Base-by-base conservation (phyloP, 2,329 filamentous ascomycete genomes). In the Cylindrodendrum hubeiense region DNA sequence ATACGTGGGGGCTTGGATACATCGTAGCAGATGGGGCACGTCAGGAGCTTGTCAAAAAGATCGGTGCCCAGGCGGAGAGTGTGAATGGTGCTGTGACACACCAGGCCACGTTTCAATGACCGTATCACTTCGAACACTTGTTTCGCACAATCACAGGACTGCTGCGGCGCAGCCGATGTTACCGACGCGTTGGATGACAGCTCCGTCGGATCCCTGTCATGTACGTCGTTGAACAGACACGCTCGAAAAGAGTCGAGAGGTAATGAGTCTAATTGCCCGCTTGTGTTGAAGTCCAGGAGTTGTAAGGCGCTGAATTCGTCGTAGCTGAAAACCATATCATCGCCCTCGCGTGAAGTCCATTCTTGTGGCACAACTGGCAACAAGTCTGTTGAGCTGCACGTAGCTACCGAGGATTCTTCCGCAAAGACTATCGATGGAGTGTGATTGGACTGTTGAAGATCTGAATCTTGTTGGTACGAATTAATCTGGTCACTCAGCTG, bases 21-120 rank as follows among this genome's bases (percentile, higher is more conserved):
- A 28, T 76, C 73, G 53, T 75, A 76, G 67, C 75, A 76, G 22
- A 67, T 66, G 5, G 68, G 66, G 58, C 75, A 76, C 1, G 59
- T 67, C 19, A 76, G 58, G 34, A 76, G 46, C 13, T 65, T 59
- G 21, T 75, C 71, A 39, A 67, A 37, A 15, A 76, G 62, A 5
- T 66, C 44, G 10, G 33, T 34, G 4, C 22, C 59, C 13, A 30
- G 59, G 19, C 59, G 59, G 44, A 62, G 50, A 21, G 15, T 34
- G 43, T 28, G 43, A 19, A 62, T 19, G 41, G 26, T 62, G 52
- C 41, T 44, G 43, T 62, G 59, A 37, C 51, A 62, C 5, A 50
- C 12, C 22, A 28, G 43, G 21, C 5, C 21, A 6, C 44, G 41
- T 43, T 54, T 37, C 34, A 62, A 24, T n/a, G 30, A 50, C 10